Evolutionary conservation across 768 basidiomycete species (phyloP), one percentile per base, ranked within the genome.

Genomic region (Chalciporus sphaerocephalus): DNA sequence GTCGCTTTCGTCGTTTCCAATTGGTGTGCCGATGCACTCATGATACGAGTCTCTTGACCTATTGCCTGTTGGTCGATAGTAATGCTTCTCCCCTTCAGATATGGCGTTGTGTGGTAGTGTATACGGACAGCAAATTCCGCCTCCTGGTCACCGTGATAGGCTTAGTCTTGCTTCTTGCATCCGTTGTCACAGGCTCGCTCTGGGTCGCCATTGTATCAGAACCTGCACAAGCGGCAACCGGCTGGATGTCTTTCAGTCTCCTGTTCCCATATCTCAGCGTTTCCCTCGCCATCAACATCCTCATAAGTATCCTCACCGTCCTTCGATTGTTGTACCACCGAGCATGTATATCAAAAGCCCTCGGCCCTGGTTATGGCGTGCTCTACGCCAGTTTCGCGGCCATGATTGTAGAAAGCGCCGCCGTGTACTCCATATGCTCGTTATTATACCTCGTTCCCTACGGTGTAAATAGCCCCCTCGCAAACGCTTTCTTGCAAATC

Each of bases 381-480:
- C 48, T 63, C 4, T 69, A 69, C 6, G 39, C 60, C n/a, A 59
- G 58, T 46, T 60, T 69, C 22, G 63, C 65, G n/a, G 42, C 65
- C 12, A 64, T 68, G 59, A 46, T 68, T 6, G 40, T 68, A 16
- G 67, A 68, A 50, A 66, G 66, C 8, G 65, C 67, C 12, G 48
- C 64, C 8, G 52, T 69, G 13, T 68, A 69, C 37, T 27, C 67
- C n/a, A 51, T 56, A 34, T 57, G 53, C 23, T 69, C 67, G 0
- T 35, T 68, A 33, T 23, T 69, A 0, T 69, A 68, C 43, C 57
- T 68, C 28, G 27, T 68, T 17, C 60, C 63, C 0, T 65, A 55
- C 22, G 57, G 52, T 21, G 5, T n/a, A 3, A 36, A 42, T 11
- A 67, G 50, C 36, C 54, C 63, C 2, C 28, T 65, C 22, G 53